A percentile compares a stretch with the other conserved stretches of the same genome.
Evolutionary conservation across 1,284 basidiomycete species (phyloP).

Genomic region (Coniferiporia sulphurascens): DNA sequence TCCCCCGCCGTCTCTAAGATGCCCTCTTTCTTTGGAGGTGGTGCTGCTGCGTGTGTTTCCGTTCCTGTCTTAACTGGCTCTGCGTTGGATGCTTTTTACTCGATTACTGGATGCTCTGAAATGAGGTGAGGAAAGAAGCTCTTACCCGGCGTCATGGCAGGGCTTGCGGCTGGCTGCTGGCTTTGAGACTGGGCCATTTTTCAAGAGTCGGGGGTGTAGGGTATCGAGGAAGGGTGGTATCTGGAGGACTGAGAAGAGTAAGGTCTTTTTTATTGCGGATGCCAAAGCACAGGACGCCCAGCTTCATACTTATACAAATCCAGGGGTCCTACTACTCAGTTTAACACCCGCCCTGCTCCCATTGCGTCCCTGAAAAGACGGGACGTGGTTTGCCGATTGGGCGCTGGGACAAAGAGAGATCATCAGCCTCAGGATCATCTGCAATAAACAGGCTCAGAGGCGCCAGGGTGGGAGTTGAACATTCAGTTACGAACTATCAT

Average conservation of each 20-base stretch:
- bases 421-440: no score
- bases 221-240: not conserved
- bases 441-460: no score
- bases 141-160: not conserved
- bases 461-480: no score
- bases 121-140: not conserved
- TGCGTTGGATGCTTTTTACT: not conserved
- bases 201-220: not conserved
- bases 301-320: no score
- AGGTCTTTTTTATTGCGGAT: no score
- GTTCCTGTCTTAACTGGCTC: not conserved
- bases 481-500: no score
- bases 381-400: no score
- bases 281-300: no score
- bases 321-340: no score
- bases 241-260: not conserved
- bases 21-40: not conserved
- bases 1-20: not conserved
- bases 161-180: constrained; percentile 1
- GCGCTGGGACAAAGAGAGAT: no score
- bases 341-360: no score
- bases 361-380: no score
- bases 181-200: not conserved
- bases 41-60: not conserved
- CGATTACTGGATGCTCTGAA: not conserved